Evolutionary conservation across 2,329 filamentous ascomycete genomes (phyloP), one percentile per base, ranked within the genome.

Genomic region (Coleophoma cylindrospora): DNA sequence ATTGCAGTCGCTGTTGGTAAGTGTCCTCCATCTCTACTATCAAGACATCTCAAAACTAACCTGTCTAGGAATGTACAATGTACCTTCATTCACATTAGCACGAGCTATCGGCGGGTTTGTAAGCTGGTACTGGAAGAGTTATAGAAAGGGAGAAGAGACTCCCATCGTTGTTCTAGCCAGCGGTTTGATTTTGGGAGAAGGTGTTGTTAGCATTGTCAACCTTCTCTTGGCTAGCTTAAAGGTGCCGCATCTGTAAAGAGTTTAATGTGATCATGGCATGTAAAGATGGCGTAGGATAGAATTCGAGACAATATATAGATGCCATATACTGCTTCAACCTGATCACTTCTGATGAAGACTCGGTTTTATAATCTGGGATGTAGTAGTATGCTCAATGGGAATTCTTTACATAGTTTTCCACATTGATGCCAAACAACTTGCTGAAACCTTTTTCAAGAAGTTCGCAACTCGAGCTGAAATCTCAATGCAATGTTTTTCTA

Each of bases 1-100:
- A 96, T 99, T 61, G 92, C 94, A 3, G 92, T 99, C 17, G 94
- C 94, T 37, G 90, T 96, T 61, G 91, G 86, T 86, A 69, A 67
- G 79, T 19, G 5, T 41, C 21, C 43, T 32, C 40, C 33, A 43
- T 50, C 33, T 32, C 27, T 43, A 52, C n/a, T 33, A 32, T 10
- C 10, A 27, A 22, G 1, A 17, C 22, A 33, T 27, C 12, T 22
- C 19, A n/a, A 33, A n/a, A 22, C 34, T 38, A 40, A 22, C 43
- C 51, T 41, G 11, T 41, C 15, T 59, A 86, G 87, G 94, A 45
- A 99, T 99, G 83, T 99, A 97, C 70, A 99, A 97, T 61, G 90
- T 92, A 0, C 94, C 94, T 0, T 95, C 90, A 0, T 99, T 99
- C 65, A 99, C 94, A 0, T 74, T 99, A 36, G 91, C 94, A 0